A percentile compares a stretch with the other conserved stretches of the same genome.
Conservation (phyloP, 2,329 filamentous ascomycete species). For the Fusarium graminum region DNA sequence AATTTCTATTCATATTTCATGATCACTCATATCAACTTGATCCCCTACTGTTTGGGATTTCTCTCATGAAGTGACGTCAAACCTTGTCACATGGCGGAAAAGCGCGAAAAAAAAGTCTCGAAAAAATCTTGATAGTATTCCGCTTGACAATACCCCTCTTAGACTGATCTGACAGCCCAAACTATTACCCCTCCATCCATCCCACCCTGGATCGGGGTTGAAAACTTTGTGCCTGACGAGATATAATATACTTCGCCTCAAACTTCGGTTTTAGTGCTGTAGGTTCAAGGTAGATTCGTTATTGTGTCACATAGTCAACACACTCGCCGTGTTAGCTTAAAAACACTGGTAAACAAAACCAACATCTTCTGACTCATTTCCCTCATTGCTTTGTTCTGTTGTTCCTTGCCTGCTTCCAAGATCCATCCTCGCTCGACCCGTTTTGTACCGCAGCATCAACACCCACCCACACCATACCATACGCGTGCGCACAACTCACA, state of each 20-base stretch:
- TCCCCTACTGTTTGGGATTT: no score
- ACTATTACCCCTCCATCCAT: slow-evolving; percentile 19
- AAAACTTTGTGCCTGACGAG: slow-evolving; percentile 10
- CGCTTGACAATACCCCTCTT: slow-evolving; percentile 6
- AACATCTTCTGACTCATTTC: neutral
- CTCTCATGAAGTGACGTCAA: slow-evolving; percentile 1
- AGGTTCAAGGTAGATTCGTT: neutral
- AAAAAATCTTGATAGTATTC: neutral
- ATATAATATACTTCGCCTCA: neutral
- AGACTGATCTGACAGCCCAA: neutral
- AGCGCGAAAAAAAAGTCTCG: neutral
- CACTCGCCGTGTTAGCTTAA: neutral
- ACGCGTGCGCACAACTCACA: slow-evolving; percentile 38
- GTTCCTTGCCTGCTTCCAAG: slow-evolving; percentile 16
- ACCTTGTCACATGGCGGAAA: neutral
- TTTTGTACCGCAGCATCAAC: slow-evolving; percentile 44
- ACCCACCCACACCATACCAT: slow-evolving; percentile 30
- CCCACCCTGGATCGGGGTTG: slow-evolving; percentile 5
- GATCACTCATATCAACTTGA: neutral
- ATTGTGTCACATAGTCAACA: neutral
- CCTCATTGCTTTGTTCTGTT: neutral
- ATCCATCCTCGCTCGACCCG: slow-evolving; percentile 38
- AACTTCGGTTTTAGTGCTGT: neutral
- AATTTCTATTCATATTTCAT: neutral
- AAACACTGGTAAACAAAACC: neutral